A percentile compares a stretch with the other conserved stretches of the same genome.
phyloP scores from a whole-genome alignment of 2,329 filamentous ascomycete species.

The Mollisiaceae sp. region DNA sequence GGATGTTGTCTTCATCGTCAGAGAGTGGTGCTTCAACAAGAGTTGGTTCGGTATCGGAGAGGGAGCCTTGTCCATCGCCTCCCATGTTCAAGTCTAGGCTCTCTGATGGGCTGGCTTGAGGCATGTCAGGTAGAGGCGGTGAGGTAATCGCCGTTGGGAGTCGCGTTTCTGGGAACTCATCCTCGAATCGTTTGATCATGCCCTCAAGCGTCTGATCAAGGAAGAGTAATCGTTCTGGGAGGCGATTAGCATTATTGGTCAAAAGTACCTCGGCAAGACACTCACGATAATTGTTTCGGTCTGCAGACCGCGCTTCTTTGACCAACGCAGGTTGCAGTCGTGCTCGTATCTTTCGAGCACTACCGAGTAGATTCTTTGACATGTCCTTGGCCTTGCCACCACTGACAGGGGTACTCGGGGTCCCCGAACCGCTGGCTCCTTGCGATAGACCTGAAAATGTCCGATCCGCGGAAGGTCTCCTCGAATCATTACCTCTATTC shows the following conservation, averaged over 20 bases:
- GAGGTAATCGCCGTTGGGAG: slow-evolving; percentile 31
- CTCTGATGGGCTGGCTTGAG: slow-evolving; percentile 43
- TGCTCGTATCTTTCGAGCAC: slow-evolving; percentile 85
- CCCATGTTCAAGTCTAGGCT: slow-evolving; percentile 31
- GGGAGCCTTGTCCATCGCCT: slow-evolving; percentile 22
- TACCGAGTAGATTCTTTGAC: slow-evolving; percentile 86
- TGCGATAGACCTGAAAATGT: slow-evolving; percentile 32
- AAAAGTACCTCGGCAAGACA: slow-evolving; percentile 33
- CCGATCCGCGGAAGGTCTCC: slow-evolving; percentile 45
- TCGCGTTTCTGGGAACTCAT: slow-evolving; percentile 91
- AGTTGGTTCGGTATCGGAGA: slow-evolving; percentile 34
- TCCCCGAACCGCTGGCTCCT: slow-evolving; percentile 51
- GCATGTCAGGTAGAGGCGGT: slow-evolving; percentile 28
- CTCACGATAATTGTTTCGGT: slow-evolving; percentile 80
- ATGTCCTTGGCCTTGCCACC: slow-evolving; percentile 82
- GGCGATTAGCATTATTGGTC: slow-evolving; percentile 22
- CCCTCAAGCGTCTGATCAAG: slow-evolving; percentile 85
- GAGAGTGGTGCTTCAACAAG: slow-evolving; percentile 41
- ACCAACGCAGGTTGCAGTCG: slow-evolving; percentile 83
- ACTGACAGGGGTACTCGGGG: slow-evolving; percentile 48
- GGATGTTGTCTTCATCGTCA: slow-evolving; percentile 47
- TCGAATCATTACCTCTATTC: slow-evolving; percentile 72
- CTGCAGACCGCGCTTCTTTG: slow-evolving; percentile 71
- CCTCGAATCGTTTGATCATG: slow-evolving; percentile 95
- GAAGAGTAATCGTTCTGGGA: slow-evolving; percentile 75